Evolutionary conservation across 805 yeast species (phyloP).

Genomic region (Candida stauntonica): DNA sequence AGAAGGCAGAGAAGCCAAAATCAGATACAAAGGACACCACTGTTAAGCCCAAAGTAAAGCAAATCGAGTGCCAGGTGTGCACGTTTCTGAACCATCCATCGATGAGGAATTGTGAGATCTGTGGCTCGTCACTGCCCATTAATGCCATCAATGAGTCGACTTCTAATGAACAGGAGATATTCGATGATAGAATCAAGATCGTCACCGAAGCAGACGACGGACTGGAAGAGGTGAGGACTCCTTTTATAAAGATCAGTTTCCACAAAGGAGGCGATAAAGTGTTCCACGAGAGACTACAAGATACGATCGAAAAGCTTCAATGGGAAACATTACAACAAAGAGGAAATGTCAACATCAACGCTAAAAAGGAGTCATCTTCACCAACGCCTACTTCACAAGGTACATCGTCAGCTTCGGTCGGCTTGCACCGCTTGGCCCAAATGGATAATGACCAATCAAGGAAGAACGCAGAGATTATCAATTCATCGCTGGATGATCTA

Average conservation of each 20-base stretch:
- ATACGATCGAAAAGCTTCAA: slow-evolving; percentile 41
- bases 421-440: slow-evolving; percentile 68
- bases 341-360: slow-evolving; percentile 30
- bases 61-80: slow-evolving; percentile 47
- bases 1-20: neutral
- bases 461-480: slow-evolving; percentile 57
- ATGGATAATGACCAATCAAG: slow-evolving; percentile 49
- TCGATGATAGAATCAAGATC: slow-evolving; percentile 31
- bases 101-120: slow-evolving; percentile 76
- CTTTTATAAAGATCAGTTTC: slow-evolving; percentile 66
- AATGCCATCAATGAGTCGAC: slow-evolving; percentile 22
- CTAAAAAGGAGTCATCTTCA: slow-evolving; percentile 13
- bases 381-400: slow-evolving; percentile 18
- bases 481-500: slow-evolving; percentile 69
- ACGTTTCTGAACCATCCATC: slow-evolving; percentile 84
- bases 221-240: slow-evolving; percentile 11
- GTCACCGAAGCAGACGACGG: slow-evolving; percentile 31
- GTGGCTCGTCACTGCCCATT: slow-evolving; percentile 56
- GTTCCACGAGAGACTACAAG: slow-evolving; percentile 44
- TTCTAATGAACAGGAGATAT: slow-evolving; percentile 23
- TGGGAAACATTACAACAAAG: slow-evolving; percentile 41
- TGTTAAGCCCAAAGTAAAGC: neutral
- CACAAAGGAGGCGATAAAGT: slow-evolving; percentile 61
- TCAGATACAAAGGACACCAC: neutral
- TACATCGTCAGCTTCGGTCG: slow-evolving; percentile 35